phyloP scores from a whole-genome alignment of 352 stramenopile species.

The Phytophthora nicotianae region DNA sequence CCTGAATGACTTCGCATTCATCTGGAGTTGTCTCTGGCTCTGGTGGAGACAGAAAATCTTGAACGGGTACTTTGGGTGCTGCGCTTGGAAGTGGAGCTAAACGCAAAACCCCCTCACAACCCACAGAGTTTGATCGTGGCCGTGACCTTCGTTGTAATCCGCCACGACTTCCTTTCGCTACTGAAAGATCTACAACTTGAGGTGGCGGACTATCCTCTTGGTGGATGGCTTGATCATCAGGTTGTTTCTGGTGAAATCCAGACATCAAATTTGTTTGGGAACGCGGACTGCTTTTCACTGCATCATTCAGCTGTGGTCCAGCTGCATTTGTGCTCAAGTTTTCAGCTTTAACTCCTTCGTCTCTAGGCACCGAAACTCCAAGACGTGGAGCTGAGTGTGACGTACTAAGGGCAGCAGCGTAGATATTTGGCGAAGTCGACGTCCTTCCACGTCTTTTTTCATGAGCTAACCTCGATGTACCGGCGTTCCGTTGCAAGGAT shows the following conservation, averaged over 20 bases:
- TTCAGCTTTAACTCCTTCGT: neutral
- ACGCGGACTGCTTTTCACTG: neutral
- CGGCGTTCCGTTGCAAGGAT: conserved; percentile 12
- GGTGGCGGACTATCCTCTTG: neutral
- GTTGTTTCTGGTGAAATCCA: neutral
- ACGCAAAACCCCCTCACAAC: conserved; percentile 3
- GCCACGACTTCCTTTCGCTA: neutral
- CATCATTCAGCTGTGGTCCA: conserved; percentile 3
- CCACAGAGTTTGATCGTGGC: conserved; percentile 24
- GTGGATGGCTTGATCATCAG: neutral
- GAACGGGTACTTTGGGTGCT: conserved; percentile 7
- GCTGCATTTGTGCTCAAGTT: neutral
- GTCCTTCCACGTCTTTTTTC: conserved; percentile 12
- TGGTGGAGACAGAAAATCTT: conserved; percentile 16
- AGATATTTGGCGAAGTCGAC: conserved; percentile 4
- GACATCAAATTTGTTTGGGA: conserved; percentile 4
- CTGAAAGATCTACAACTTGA: neutral
- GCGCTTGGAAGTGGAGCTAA: conserved; percentile 12
- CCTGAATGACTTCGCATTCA: neutral
- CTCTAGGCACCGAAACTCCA: conserved; percentile 2
- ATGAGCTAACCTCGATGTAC: neutral
- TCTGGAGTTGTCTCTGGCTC: neutral
- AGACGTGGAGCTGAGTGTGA: conserved; percentile 26
- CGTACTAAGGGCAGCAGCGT: conserved; percentile 5
- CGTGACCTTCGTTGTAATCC: neutral